Percentiles rank a stretch among this genome's conserved stretches.
phyloP scores from a whole-genome alignment of 208 protist genomes.

The Trypanosoma theileri region DNA sequence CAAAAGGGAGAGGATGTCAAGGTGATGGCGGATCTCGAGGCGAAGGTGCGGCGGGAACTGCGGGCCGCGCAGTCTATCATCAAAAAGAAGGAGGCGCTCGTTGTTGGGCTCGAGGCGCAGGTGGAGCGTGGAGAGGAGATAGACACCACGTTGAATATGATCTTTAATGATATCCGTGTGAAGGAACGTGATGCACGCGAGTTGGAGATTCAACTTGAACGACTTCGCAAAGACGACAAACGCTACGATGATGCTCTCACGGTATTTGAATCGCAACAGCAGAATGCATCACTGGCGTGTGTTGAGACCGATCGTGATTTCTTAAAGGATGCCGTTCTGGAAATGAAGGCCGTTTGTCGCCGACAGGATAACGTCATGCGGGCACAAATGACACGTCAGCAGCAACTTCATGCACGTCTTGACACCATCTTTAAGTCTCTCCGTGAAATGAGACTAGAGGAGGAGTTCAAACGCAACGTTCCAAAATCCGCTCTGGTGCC shows the following conservation, averaged over 20 bases:
- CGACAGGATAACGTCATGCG: slow-evolving; percentile 80
- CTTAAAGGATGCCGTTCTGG: slow-evolving; percentile 61
- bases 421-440: slow-evolving; percentile 73
- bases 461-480: slow-evolving; percentile 74
- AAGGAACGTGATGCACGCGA: slow-evolving; percentile 68
- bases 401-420: slow-evolving; percentile 82
- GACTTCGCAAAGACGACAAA: slow-evolving; percentile 48
- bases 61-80: slow-evolving; percentile 51
- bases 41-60: slow-evolving; percentile 56
- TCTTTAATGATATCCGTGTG: slow-evolving; percentile 76
- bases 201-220: slow-evolving; percentile 51
- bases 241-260: slow-evolving; percentile 49
- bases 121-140: slow-evolving; percentile 45
- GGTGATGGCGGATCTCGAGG: slow-evolving; percentile 68
- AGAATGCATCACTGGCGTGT: slow-evolving; percentile 41
- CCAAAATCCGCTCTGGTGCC: slow-evolving; percentile 76
- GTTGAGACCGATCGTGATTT: slow-evolving; percentile 82
- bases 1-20: slow-evolving; percentile 43
- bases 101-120: slow-evolving; percentile 49
- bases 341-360: slow-evolving; percentile 63
- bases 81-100: slow-evolving; percentile 67
- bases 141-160: slow-evolving; percentile 47
- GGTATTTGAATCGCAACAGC: slow-evolving; percentile 35
- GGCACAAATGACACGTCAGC: slow-evolving; percentile 76
- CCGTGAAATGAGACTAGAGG: slow-evolving; percentile 75